Conservation (phyloP, 768 basidiomycete species). For the Pisolithus albus region DNA sequence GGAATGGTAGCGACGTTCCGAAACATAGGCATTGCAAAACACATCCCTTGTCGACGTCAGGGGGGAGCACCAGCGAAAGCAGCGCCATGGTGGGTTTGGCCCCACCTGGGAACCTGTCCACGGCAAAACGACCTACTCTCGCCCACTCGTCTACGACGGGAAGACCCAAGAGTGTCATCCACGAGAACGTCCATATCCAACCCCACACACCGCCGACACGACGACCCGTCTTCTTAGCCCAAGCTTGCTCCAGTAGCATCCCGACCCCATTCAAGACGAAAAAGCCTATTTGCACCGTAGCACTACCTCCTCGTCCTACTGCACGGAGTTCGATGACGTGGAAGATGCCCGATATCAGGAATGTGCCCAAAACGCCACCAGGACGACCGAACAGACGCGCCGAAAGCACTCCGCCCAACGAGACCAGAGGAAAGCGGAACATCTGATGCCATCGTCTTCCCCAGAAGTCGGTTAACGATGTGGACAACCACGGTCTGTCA, state of each 20-base stretch:
- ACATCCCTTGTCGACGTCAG: background rate
- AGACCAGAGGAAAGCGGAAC: slow-evolving; percentile 51
- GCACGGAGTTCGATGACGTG: slow-evolving; percentile 53
- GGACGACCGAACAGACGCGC: slow-evolving; percentile 38
- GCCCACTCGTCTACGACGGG: slow-evolving; percentile 38
- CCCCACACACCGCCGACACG: slow-evolving; percentile 43
- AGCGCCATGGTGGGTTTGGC: slow-evolving; percentile 12
- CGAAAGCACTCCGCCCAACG: slow-evolving; percentile 41
- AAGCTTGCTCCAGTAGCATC: slow-evolving; percentile 42
- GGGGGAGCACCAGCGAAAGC: slow-evolving; percentile 17
- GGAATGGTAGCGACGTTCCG: background rate
- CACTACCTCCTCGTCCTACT: slow-evolving; percentile 46
- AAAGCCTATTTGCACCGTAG: slow-evolving; percentile 44
- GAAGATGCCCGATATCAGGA: slow-evolving; percentile 50
- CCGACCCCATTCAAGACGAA: slow-evolving; percentile 52
- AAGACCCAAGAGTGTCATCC: slow-evolving; percentile 44
- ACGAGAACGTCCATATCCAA: slow-evolving; percentile 45
- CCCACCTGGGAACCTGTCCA: slow-evolving; percentile 6
- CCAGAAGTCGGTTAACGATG: slow-evolving; percentile 60
- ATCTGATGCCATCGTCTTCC: slow-evolving; percentile 59
- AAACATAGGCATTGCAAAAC: background rate
- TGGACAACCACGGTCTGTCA: slow-evolving; percentile 47
- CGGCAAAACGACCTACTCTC: slow-evolving; percentile 11
- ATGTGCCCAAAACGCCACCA: slow-evolving; percentile 50
- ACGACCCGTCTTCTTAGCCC: slow-evolving; percentile 35